Evolutionary conservation across 2,329 filamentous ascomycete genomes (phyloP).

Genomic region (Blastomyces gilchristii): DNA sequence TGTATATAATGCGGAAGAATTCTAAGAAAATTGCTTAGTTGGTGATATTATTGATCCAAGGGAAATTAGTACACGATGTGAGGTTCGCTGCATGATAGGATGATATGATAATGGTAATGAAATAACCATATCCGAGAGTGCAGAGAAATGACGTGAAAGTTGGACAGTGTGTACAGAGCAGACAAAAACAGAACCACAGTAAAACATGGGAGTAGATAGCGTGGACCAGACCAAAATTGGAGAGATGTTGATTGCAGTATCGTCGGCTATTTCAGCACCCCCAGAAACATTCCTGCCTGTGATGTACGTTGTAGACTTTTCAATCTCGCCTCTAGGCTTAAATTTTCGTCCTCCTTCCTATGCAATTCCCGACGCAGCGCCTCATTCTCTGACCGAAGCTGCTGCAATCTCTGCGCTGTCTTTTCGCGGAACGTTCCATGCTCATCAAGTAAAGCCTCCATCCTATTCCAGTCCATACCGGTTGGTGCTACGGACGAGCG

Average conservation of each 20-base stretch:
- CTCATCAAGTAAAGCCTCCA: constrained; percentile 33
- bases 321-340: constrained; percentile 28
- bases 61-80: not conserved
- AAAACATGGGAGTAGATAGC: not conserved
- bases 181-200: not conserved
- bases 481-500: not conserved
- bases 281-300: constrained; percentile 6
- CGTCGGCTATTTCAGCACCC: not conserved
- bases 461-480: constrained; percentile 21
- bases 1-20: not conserved
- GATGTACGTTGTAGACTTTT: constrained; percentile 24
- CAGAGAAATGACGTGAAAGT: not conserved
- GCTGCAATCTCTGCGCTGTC: constrained; percentile 28
- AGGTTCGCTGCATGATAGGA: not conserved
- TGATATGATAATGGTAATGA: not conserved
- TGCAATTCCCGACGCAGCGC: constrained; percentile 29
- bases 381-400: constrained; percentile 34
- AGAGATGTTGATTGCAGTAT: not conserved
- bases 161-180: no score
- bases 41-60: not conserved
- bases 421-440: constrained; percentile 31
- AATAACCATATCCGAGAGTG: not conserved
- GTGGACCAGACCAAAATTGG: not conserved
- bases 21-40: not conserved
- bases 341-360: constrained; percentile 31